These are phyloP conservation scores for Aegilops longissima DNA, from an alignment of 176 grass and related monocot species.

Conservation along the genomic window DNA sequence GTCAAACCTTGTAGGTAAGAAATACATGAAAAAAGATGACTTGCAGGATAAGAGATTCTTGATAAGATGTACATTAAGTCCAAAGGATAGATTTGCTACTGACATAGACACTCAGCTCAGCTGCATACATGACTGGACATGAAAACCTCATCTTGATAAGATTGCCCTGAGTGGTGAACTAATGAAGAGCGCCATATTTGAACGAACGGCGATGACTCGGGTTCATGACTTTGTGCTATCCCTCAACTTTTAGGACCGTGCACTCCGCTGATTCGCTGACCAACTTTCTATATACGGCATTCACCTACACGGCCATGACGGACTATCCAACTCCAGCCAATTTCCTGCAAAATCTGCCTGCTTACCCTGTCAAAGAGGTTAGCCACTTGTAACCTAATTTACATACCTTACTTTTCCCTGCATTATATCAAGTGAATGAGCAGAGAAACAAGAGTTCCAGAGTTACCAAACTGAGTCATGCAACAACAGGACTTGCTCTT, in stretches of 20 bases:
- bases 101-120: background rate
- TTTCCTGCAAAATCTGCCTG: slow-evolving; percentile 75
- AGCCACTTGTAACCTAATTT: background rate
- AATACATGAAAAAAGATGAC: background rate
- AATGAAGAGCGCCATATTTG: background rate
- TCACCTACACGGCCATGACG: slow-evolving; percentile 75
- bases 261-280: slow-evolving; percentile 37
- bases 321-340: slow-evolving; percentile 77
- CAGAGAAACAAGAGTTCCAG: background rate
- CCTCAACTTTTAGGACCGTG: slow-evolving; percentile 43
- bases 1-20: background rate
- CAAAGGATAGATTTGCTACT: background rate
- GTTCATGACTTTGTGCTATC: background rate
- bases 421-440: slow-evolving; percentile 1
- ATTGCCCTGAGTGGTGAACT: background rate
- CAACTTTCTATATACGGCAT: slow-evolving; percentile 72
- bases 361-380: slow-evolving; percentile 88
- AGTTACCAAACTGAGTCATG: background rate
- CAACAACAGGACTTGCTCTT: background rate
- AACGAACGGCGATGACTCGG: background rate
- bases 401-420: background rate
- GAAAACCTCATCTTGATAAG: background rate
- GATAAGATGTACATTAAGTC: background rate
- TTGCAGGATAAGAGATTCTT: background rate
- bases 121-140: background rate